These are phyloP conservation scores for Colletotrichum lentis DNA, from an alignment of 2,329 filamentous ascomycete species.

Conservation along the genomic window DNA sequence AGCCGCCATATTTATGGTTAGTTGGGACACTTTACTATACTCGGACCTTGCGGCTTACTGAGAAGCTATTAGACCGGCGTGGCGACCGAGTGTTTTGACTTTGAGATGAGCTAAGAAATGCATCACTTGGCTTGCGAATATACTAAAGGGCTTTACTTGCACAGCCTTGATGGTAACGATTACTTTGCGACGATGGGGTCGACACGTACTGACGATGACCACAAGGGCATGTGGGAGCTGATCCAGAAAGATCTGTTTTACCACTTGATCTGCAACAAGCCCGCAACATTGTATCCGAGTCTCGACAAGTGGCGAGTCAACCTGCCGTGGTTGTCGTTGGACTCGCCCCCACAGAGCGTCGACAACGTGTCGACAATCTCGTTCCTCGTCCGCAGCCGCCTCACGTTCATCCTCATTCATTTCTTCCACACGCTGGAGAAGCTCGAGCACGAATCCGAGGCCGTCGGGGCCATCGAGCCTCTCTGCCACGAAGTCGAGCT, in stretches of 20 bases:
- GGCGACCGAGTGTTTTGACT: constrained; percentile 46
- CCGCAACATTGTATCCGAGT: constrained; percentile 42
- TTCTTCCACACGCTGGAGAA: constrained; percentile 41
- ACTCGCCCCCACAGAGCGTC: constrained; percentile 38
- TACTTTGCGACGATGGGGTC: constrained; percentile 20
- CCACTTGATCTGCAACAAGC: constrained; percentile 45
- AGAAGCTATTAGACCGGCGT: constrained; percentile 41
- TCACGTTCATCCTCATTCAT: constrained; percentile 44
- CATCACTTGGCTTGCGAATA: constrained; percentile 45
- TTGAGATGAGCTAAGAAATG: constrained; percentile 45
- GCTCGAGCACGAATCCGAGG: constrained; percentile 6
- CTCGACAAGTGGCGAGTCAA: constrained; percentile 46
- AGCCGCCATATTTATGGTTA: constrained; percentile 45
- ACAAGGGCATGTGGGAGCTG: constrained; percentile 46
- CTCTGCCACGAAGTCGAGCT: constrained; percentile 44
- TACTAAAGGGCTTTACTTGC: constrained; percentile 45
- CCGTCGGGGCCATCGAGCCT: constrained; percentile 19
- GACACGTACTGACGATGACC: constrained; percentile 40
- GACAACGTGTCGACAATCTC: constrained; percentile 41
- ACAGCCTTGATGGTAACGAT: constrained; percentile 44
- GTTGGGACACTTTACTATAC: neutral
- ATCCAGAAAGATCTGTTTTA: constrained; percentile 48
- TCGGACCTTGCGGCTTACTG: rapidly evolving
- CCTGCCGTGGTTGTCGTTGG: constrained; percentile 45
- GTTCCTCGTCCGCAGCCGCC: constrained; percentile 45